Conservation (phyloP, 805 yeast genomes). For the Sugiyamaella qingdaonensis region DNA sequence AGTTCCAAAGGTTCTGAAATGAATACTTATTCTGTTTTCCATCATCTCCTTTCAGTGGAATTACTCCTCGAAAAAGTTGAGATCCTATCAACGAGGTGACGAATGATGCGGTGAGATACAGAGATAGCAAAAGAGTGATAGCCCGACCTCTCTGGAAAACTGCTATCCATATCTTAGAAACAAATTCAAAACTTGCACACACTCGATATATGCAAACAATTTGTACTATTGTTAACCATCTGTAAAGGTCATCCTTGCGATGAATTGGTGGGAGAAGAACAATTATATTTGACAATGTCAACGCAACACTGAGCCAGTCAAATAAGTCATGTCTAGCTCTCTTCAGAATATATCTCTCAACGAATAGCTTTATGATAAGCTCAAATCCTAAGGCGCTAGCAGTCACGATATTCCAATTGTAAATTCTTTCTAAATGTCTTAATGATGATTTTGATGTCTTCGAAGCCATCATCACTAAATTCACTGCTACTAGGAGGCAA, state of each 20-base stretch:
- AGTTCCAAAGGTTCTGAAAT: conserved; percentile 66
- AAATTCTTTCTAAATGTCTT: conserved; percentile 8
- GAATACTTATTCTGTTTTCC: conserved; percentile 38
- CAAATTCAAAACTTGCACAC: conserved; percentile 49
- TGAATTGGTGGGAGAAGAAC: conserved; percentile 51
- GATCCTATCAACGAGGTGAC: conserved; percentile 62
- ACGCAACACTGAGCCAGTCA: conserved; percentile 32
- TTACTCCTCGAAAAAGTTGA: conserved; percentile 67
- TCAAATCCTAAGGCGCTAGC: conserved; percentile 22
- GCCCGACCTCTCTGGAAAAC: conserved; percentile 32
- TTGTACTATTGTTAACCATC: conserved; percentile 78
- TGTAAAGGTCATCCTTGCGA: conserved; percentile 52
- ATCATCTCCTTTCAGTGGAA: conserved; percentile 40
- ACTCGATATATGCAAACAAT: conserved; percentile 73
- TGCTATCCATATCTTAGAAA: conserved; percentile 30
- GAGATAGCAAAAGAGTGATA: conserved; percentile 64
- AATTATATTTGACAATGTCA: conserved; percentile 57
- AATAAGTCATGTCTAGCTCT: conserved; percentile 14
- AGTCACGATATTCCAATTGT: conserved; percentile 16
- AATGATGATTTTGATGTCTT: conserved; percentile 27
- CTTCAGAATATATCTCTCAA: too few species aligned
- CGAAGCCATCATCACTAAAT: conserved; percentile 49
- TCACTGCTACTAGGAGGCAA: conserved; percentile 32
- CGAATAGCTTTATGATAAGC: conserved; percentile 23
- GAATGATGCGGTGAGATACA: conserved; percentile 60